Percentiles rank a stretch among this genome's conserved stretches.
Evolutionary conservation across 352 stramenopile genomes (phyloP).

Genomic region (Globisporangium viniferum): DNA sequence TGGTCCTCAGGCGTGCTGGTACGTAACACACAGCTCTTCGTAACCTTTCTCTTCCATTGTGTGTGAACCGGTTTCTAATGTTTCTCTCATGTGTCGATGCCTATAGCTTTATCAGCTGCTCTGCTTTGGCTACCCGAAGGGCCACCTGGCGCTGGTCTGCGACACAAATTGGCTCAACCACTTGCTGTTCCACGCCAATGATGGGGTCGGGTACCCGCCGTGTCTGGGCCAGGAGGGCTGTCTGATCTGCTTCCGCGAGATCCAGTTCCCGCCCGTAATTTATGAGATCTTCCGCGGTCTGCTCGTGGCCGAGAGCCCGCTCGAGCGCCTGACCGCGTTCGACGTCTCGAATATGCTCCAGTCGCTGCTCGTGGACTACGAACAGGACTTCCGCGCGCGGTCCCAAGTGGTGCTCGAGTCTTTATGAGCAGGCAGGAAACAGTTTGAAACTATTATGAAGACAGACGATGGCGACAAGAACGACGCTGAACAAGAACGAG

Average conservation of each 20-base stretch:
- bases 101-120: slow-evolving; percentile 64
- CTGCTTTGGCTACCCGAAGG: slow-evolving; percentile 80
- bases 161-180: slow-evolving; percentile 76
- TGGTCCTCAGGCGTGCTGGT: slow-evolving; percentile 68
- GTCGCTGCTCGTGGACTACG: slow-evolving; percentile 57
- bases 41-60: neutral
- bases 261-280: slow-evolving; percentile 70
- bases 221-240: slow-evolving; percentile 64
- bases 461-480: too few species aligned
- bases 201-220: slow-evolving; percentile 26
- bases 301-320: slow-evolving; percentile 44
- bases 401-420: slow-evolving; percentile 49
- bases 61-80: neutral
- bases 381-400: slow-evolving; percentile 49
- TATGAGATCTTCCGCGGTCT: slow-evolving; percentile 72
- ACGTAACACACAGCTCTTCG: neutral
- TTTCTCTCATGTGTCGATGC: too few species aligned
- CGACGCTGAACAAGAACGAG: too few species aligned
- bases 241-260: slow-evolving; percentile 77
- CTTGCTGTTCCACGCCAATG: slow-evolving; percentile 54
- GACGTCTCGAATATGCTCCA: slow-evolving; percentile 48
- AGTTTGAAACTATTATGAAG: too few species aligned
- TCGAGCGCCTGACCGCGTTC: slow-evolving; percentile 54
- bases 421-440: slow-evolving; percentile 10
- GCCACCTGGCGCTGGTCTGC: slow-evolving; percentile 66